phyloP scores from a whole-genome alignment of 257 asterid genomes.

The Solanum ossicruentum region DNA sequence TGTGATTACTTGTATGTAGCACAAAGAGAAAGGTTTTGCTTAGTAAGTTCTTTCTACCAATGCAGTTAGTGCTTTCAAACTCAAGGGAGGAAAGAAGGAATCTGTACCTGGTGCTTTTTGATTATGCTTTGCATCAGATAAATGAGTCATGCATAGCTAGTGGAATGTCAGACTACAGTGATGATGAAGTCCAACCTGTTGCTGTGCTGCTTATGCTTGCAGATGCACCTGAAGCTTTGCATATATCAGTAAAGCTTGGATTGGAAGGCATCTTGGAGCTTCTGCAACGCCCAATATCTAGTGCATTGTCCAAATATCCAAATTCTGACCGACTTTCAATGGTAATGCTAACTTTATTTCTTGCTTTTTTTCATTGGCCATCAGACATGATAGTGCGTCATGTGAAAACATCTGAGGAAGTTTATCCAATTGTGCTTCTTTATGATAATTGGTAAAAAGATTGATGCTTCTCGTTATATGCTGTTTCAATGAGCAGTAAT shows the following conservation, averaged over 20 bases:
- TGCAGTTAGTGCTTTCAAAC: slow-evolving; percentile 82
- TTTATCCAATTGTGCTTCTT: not conserved
- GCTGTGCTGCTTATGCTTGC: slow-evolving; percentile 91
- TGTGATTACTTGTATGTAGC: not conserved
- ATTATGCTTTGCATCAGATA: slow-evolving; percentile 81
- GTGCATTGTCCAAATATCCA: slow-evolving; percentile 74
- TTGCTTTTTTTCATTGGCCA: not conserved
- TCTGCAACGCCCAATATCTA: slow-evolving; percentile 73
- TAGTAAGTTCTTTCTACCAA: not conserved
- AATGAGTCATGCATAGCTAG: slow-evolving; percentile 63
- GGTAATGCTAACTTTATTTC: slow-evolving; percentile 39
- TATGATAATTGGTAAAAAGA: not conserved
- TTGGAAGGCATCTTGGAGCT: slow-evolving; percentile 85
- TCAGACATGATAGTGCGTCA: not conserved
- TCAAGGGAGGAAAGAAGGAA: slow-evolving; percentile 89
- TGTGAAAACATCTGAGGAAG: not conserved
- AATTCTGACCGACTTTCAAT: slow-evolving; percentile 70
- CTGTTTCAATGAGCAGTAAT: not conserved
- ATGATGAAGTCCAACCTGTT: slow-evolving; percentile 90
- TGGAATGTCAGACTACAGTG: slow-evolving; percentile 86
- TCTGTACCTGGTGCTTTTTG: slow-evolving; percentile 90
- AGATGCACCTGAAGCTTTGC: slow-evolving; percentile 94
- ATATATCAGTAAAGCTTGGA: slow-evolving; percentile 86
- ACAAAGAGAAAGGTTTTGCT: not conserved
- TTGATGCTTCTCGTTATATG: not conserved